These are phyloP conservation scores for Cordyceps militaris DNA, from an alignment of 2,329 filamentous ascomycete species.

Conservation along the genomic window DNA sequence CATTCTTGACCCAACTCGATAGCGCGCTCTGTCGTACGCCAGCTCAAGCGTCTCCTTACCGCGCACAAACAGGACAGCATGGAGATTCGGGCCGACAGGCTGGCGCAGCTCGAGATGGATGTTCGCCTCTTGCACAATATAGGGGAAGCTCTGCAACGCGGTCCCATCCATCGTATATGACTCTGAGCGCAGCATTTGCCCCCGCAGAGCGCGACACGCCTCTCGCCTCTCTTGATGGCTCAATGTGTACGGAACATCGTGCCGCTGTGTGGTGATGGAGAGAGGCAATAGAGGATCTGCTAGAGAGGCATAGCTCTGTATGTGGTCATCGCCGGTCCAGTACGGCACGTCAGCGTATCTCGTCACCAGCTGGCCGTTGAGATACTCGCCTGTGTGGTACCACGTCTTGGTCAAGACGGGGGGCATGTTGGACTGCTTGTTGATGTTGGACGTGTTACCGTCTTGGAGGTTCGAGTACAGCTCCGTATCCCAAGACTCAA, in stretches of 20 bases:
- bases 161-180: slow-evolving; percentile 12
- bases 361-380: neutral
- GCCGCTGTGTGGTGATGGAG: neutral
- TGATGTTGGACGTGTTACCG: neutral
- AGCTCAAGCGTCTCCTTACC: slow-evolving; percentile 5
- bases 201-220: slow-evolving; percentile 10
- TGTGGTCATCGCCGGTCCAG: neutral
- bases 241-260: neutral
- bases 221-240: slow-evolving; percentile 9
- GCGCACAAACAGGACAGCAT: slow-evolving; percentile 9
- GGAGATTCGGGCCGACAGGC: neutral
- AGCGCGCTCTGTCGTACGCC: slow-evolving; percentile 2
- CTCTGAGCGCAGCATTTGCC: slow-evolving; percentile 12
- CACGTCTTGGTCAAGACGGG: slow-evolving; percentile 11
- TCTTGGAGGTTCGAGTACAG: slow-evolving; percentile 6
- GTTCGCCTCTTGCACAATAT: slow-evolving; percentile 5
- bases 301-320: neutral
- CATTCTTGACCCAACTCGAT: neutral
- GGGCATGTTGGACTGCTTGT: slow-evolving; percentile 10
- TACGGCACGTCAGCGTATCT: slow-evolving; percentile 8
- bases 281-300: neutral
- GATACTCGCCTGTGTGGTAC: slow-evolving; percentile 12
- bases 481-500: slow-evolving; percentile 22
- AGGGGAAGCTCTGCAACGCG: neutral
- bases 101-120: slow-evolving; percentile 8